A percentile compares a stretch with the other conserved stretches of the same genome.
These are phyloP conservation scores for Magnusiomyces clavatus DNA, from an alignment of 1,139 yeast species.

Conservation along the genomic window DNA sequence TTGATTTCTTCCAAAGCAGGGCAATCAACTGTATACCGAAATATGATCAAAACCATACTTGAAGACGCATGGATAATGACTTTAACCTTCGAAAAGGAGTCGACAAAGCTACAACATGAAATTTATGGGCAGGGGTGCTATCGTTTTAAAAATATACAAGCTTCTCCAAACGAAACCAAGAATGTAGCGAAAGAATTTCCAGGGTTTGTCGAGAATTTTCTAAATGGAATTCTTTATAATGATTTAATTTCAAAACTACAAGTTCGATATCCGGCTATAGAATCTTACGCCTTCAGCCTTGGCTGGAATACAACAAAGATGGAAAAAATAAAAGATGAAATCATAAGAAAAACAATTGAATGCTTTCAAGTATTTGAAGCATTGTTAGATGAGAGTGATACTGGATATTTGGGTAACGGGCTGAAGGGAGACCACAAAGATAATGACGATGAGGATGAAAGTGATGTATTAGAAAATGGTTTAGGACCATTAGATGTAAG, in stretches of 20 bases:
- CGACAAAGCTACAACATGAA: slow-evolving; percentile 4
- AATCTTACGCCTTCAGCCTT: no score
- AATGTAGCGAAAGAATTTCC: neutral
- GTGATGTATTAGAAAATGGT: slow-evolving; percentile 3
- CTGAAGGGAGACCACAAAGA: no score
- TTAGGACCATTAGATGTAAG: slow-evolving; percentile 22
- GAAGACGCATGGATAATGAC: slow-evolving; percentile 29
- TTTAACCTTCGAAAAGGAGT: slow-evolving; percentile 17
- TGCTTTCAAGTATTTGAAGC: no score
- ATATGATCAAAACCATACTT: slow-evolving; percentile 24
- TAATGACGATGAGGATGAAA: neutral
- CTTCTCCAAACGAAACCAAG: neutral
- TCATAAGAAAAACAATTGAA: no score
- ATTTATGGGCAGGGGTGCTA: slow-evolving; percentile 13
- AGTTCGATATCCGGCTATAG: slow-evolving; percentile 10
- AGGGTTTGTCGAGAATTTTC: slow-evolving; percentile 8
- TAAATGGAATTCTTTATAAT: slow-evolving; percentile 10
- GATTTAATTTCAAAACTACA: slow-evolving; percentile 6
- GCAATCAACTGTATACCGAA: slow-evolving; percentile 17
- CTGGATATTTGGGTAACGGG: no score
- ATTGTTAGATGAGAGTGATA: no score
- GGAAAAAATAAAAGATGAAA: no score
- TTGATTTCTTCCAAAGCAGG: slow-evolving; percentile 2
- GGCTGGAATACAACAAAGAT: no score
- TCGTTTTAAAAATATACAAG: slow-evolving; percentile 5